Base-by-base conservation (phyloP, 768 basidiomycete species). In the Rickenella mellea region DNA sequence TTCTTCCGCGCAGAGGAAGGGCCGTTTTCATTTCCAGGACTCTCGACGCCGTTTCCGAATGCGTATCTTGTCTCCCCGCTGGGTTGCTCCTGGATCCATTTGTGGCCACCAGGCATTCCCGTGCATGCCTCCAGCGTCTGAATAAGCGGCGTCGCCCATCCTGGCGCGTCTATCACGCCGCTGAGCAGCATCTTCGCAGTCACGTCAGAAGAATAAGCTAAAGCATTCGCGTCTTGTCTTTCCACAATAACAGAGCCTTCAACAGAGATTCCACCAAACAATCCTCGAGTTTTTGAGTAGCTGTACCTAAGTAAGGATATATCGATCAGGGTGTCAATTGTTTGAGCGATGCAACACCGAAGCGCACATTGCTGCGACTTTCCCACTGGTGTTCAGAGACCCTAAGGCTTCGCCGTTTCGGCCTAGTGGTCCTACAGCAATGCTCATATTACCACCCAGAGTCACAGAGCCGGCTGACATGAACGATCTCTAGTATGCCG, bases 381-480 rank as follows among this genome's bases (percentile, higher is more conserved):
- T 87, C 35, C 93, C 93, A 39, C 77, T 84, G 1, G 85, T 73
- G 53, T 79, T 96, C 33, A 98, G 49, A 0, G 88, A 69, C 14
- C 90, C 92, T 2, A 70, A 70, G 3, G 91, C 94, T 65, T 98
- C 94, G n/a, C 86, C 88, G 55, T 91, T 97, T 22, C 94, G 80
- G 17, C 94, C 94, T 1, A 98, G 66, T 8, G 94, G 94, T 2
- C 94, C 94, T 1, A 96, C 70, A 7, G 93, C 83, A 32, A 90
- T 66, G 47, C 89, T 91, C 61, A 93, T 66, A 55, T 92, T 94
- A 11, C 92, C 92, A 15, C 93, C 93, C 2, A 96, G 66, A 2
- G 86, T 91, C 45, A 99, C 58, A 6, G 83, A 87, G 6, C 96
- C 94, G 12, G 91, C 83, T 10, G 91, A 73, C 94, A 98, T 98